These are phyloP conservation scores for Neurospora sp. DNA, from an alignment of 2,329 filamentous ascomycete species.

Conservation along the genomic window DNA sequence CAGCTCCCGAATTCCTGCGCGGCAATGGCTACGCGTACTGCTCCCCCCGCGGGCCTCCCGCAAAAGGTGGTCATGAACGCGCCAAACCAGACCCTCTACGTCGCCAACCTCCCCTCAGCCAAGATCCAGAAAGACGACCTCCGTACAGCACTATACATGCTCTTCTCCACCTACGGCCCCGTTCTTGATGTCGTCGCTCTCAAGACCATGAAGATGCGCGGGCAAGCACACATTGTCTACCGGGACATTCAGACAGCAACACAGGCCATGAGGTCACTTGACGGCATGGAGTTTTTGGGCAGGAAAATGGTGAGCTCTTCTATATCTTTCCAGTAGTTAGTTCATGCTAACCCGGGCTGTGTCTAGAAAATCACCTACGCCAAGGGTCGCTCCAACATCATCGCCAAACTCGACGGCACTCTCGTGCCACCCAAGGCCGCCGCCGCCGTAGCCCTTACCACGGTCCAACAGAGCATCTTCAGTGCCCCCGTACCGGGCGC, in stretches of 20 bases:
- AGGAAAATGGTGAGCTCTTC: slow-evolving; percentile 62
- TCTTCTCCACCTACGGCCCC: slow-evolving; percentile 88
- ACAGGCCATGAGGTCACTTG: slow-evolving; percentile 81
- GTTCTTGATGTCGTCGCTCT: slow-evolving; percentile 86
- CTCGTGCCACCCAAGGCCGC: slow-evolving; percentile 59
- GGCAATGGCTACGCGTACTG: slow-evolving; percentile 25
- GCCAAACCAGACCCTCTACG: slow-evolving; percentile 78
- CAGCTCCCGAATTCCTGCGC: neutral
- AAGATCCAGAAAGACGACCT: slow-evolving; percentile 87
- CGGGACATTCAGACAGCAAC: slow-evolving; percentile 85
- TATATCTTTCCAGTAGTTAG: neutral
- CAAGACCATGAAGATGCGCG: slow-evolving; percentile 86
- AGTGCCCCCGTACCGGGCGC: slow-evolving; percentile 50
- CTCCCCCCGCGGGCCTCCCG: slow-evolving; percentile 21
- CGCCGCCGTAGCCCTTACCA: slow-evolving; percentile 53
- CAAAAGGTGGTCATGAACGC: slow-evolving; percentile 42
- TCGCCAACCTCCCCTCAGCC: slow-evolving; percentile 73
- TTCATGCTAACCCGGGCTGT: slow-evolving; percentile 5
- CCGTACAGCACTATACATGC: slow-evolving; percentile 76
- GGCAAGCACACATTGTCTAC: slow-evolving; percentile 89
- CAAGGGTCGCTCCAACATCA: slow-evolving; percentile 76
- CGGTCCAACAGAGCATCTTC: slow-evolving; percentile 73
- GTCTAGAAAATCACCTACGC: slow-evolving; percentile 79
- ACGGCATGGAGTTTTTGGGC: slow-evolving; percentile 79
- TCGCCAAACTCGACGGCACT: slow-evolving; percentile 86